These are phyloP conservation scores for Chamaecrista fasciculata DNA, from an alignment of 306 rosid species.

Conservation along the genomic window DNA sequence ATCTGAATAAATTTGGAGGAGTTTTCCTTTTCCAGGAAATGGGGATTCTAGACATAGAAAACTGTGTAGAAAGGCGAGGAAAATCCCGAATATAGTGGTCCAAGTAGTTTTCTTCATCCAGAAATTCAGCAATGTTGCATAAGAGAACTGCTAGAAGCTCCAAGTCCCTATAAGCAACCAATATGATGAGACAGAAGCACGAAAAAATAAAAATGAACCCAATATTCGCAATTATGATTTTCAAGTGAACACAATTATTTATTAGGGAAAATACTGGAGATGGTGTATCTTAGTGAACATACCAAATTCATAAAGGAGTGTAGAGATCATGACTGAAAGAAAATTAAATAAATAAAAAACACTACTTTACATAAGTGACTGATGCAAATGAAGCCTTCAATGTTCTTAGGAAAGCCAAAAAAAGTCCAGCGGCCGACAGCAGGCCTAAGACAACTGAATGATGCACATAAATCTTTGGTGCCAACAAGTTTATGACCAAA, in stretches of 20 bases:
- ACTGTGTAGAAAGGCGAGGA: constrained; percentile 59
- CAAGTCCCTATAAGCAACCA: constrained; percentile 61
- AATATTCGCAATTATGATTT: not conserved
- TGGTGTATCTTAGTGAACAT: constrained; percentile 1
- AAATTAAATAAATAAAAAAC: constrained; percentile 1
- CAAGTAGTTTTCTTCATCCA: constrained; percentile 70
- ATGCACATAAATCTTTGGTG: too few relatives aligned
- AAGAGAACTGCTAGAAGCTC: constrained; percentile 72
- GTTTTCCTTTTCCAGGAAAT: constrained; percentile 41
- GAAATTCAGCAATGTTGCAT: constrained; percentile 69
- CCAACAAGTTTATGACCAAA: too few relatives aligned
- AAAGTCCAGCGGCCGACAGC: too few relatives aligned
- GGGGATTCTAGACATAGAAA: constrained; percentile 39
- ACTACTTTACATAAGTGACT: too few relatives aligned
- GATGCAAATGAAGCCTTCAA: too few relatives aligned
- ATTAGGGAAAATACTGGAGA: constrained; percentile 5
- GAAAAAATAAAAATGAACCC: constrained; percentile 3
- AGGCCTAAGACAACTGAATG: too few relatives aligned
- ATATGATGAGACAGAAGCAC: constrained; percentile 24
- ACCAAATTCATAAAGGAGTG: constrained; percentile 27
- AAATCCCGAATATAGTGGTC: constrained; percentile 93
- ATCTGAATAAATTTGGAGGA: constrained; percentile 83
- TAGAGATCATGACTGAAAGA: constrained; percentile 21
- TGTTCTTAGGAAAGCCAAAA: too few relatives aligned
- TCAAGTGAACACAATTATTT: not conserved